Base-by-base conservation (phyloP, 2,329 filamentous ascomycete species). In the Alternaria brassicicola region DNA sequence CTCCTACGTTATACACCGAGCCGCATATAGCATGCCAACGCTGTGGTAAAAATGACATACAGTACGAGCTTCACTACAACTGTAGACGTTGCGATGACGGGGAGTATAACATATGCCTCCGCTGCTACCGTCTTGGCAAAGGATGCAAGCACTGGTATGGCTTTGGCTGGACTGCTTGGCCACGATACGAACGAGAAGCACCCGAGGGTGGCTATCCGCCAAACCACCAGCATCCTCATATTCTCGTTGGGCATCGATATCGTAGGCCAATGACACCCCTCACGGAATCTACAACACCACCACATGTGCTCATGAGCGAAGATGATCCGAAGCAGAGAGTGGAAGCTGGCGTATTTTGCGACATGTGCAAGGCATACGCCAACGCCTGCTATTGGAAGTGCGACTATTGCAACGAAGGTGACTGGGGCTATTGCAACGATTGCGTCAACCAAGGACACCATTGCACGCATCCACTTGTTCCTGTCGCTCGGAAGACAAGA, bases 341-440 rank as follows among this genome's bases (percentile, higher is more conserved):
- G 1, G 87, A 95, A 76, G 88, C 86, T 51, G 94, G 94, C 19
- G 88, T 91, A 6, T 97, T 97, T 76, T 98, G 94, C 74, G 87
- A 89, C 35, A 84, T 85, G 46, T 97, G 94, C 74, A 81, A 84
- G 17, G 81, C 85, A 0, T 90, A 87, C 81, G 85, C 92, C 0
- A 93, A 96, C 68, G 85, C 89, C 50, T 95, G 92, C 77, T 96
- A 91, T 77, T 98, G 93, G 94, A 88, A 91, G 62, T 98, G 94
- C 75, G 87, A 90, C 58, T 76, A 84, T 25, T 98, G 94, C 78
- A 97, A 97, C 68, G 88, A 95, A 62, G 94, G 92, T 5, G 93
- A 96, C 71, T 98, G 93, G 93, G 94, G 94, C 0, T 97, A 92
- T 74, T 98, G 94, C 78, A 92, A 93, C 68, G 80, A 84, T 59